Base-by-base conservation (phyloP, 371 early-diverging fungal genomes). In the Parasitella parasitica region DNA sequence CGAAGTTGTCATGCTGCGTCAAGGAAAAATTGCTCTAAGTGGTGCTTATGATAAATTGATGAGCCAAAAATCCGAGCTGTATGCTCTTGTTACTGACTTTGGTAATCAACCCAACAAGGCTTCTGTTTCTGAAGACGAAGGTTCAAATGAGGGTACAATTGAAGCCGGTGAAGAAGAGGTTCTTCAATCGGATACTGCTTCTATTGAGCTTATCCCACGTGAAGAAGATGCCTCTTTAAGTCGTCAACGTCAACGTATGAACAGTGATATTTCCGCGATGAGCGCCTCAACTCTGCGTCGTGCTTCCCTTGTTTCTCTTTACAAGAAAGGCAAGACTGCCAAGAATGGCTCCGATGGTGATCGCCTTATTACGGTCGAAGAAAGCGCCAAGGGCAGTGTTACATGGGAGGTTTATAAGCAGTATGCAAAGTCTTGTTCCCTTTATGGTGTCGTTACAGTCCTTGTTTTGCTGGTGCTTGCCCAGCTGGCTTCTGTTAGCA, bases 321-420 rank as follows among this genome's bases (percentile, higher is more conserved):
- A 27, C 9, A 68, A 69, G 18, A 37, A 57, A 7, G 68, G 60
- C 27, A 58, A 60, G 38, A 37, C 11, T 7, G 69, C 65, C 36
- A 69, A 63, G 35, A 32, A 56, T 22, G 59, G 49, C 24, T 56
- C 69, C 16, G 61, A 69, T 18, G 61, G 64, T 49, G 53, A 76
- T 15, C 71, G 77, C 26, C 72, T 92, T 26, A 91, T 91, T 59
- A 79, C 86, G 0, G 79, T 86, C 26, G 96, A 95, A 77, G 89
- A 90, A 62, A 77, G 84, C 54, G 91, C 89, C 24, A 86, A 89
- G 67, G 96, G 97, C 24, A 84, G 87, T 38, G 96, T 97, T n/a
- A 66, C 76, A 34, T 76, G 71, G 61, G 69, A 67, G 11, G 91
- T 94, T 7, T 96, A 96, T 71, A 69, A 66, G 35, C 74, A 86